phyloP scores from a whole-genome alignment of 805 yeast species.

The Zygosaccharomyces lentus region DNA sequence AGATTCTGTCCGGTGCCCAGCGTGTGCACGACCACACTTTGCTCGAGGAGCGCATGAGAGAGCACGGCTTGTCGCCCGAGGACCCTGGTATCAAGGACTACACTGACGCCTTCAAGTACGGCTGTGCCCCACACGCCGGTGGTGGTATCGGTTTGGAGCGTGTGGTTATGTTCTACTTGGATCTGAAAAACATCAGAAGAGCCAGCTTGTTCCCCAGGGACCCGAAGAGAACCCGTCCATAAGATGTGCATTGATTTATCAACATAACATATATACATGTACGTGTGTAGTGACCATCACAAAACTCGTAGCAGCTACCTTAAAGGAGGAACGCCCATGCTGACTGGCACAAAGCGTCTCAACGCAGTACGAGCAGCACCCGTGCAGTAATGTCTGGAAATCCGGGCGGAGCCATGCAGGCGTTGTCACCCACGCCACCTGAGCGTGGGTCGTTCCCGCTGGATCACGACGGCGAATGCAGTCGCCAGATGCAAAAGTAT shows the following conservation, averaged over 20 bases:
- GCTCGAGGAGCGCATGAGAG: conserved; percentile 73
- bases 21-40: conserved; percentile 93
- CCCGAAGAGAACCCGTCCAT: conserved; percentile 91
- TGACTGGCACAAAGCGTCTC: no score
- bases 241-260: not conserved
- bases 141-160: conserved; percentile 99
- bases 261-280: not conserved
- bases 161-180: conserved; percentile 97
- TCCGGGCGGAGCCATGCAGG: conserved; percentile 44
- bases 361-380: not conserved
- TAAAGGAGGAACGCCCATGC: no score
- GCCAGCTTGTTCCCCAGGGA: conserved; percentile 99
- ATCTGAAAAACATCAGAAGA: conserved; percentile 93
- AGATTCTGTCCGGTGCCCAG: conserved; percentile 98
- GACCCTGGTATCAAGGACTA: conserved; percentile 85
- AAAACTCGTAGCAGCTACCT: not conserved
- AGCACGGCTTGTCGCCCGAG: conserved; percentile 75
- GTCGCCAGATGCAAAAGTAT: conserved; percentile 67
- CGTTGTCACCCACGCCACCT: conserved; percentile 84
- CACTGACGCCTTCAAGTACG: conserved; percentile 86
- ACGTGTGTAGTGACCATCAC: conserved; percentile 1
- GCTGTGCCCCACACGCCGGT: conserved; percentile 99
- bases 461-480: conserved; percentile 85
- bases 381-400: conserved; percentile 34
- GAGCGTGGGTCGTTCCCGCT: conserved; percentile 95